phyloP scores from a whole-genome alignment of 139 green algal genomes.

The Picochlorum sp. region DNA sequence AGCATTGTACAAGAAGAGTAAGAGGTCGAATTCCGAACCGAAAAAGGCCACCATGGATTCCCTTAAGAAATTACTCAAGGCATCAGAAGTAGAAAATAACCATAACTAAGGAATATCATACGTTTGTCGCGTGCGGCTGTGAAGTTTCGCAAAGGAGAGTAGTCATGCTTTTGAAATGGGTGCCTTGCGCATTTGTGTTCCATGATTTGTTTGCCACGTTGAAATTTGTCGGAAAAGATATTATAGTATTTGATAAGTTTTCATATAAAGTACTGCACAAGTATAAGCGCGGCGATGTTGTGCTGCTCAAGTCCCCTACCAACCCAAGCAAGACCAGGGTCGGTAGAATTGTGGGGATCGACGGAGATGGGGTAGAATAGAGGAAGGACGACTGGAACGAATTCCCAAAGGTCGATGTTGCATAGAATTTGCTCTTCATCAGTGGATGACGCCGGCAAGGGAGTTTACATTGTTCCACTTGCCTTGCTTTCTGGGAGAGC shows the following conservation, averaged over 20 bases:
- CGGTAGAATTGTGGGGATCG: slow-evolving; percentile 69
- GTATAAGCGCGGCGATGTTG: slow-evolving; percentile 56
- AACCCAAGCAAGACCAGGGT: slow-evolving; percentile 57
- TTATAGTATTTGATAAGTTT: neutral
- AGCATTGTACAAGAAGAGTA: slow-evolving; percentile 1
- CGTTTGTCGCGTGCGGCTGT: too few relatives aligned
- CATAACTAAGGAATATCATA: too few relatives aligned
- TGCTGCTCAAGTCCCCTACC: slow-evolving; percentile 50
- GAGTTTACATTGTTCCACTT: too few relatives aligned
- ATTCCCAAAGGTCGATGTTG: slow-evolving; percentile 27
- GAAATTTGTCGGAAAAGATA: slow-evolving; percentile 26
- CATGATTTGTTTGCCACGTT: slow-evolving; percentile 54
- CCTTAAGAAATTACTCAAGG: neutral
- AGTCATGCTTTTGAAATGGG: too few relatives aligned
- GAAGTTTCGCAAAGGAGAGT: neutral
- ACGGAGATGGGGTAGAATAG: slow-evolving; percentile 58
- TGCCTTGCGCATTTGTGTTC: neutral
- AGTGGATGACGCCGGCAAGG: too few relatives aligned
- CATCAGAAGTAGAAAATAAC: neutral
- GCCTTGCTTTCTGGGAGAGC: too few relatives aligned
- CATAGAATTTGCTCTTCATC: too few relatives aligned
- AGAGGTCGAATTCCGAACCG: neutral
- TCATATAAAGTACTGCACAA: slow-evolving; percentile 16
- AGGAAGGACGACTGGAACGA: slow-evolving; percentile 23
- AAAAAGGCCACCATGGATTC: neutral